Conservation (phyloP, 805 yeast species). For the Ogataea pignaliae region DNA sequence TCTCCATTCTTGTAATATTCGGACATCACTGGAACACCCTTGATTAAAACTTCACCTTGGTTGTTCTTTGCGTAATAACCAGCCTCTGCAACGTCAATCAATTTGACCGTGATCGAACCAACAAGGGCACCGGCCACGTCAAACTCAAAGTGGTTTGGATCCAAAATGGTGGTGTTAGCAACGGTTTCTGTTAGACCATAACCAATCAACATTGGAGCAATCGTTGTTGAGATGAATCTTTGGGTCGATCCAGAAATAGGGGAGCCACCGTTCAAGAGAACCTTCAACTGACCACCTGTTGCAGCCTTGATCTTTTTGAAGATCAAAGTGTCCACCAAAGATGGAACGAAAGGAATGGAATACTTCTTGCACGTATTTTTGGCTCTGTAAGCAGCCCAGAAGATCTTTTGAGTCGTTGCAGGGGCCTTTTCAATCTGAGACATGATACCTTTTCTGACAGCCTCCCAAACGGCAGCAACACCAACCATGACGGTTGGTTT, state of each 20-base stretch:
- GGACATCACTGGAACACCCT: constrained; percentile 66
- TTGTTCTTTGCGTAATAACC: constrained; percentile 86
- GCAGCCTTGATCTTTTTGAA: constrained; percentile 89
- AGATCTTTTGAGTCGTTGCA: constrained; percentile 63
- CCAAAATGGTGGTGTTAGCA: constrained; percentile 76
- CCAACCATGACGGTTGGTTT: constrained; percentile 95
- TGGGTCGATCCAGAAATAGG: constrained; percentile 82
- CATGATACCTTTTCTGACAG: constrained; percentile 86
- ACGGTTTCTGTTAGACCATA: constrained; percentile 96
- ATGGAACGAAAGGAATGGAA: constrained; percentile 75
- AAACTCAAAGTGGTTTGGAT: constrained; percentile 59
- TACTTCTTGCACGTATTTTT: constrained; percentile 59
- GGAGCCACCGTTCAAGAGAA: constrained; percentile 86
- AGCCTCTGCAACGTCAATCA: constrained; percentile 86
- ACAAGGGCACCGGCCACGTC: constrained; percentile 81
- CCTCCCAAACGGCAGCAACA: constrained; percentile 98
- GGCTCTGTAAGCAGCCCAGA: constrained; percentile 83
- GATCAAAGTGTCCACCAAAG: constrained; percentile 62
- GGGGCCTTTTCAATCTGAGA: constrained; percentile 69
- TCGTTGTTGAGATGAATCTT: constrained; percentile 64
- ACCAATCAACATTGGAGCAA: constrained; percentile 88
- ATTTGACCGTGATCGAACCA: constrained; percentile 80
- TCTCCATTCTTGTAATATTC: constrained; percentile 80
- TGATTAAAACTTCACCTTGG: constrained; percentile 88
- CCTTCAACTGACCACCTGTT: constrained; percentile 84